These are phyloP conservation scores for Colletotrichum tamarilloi DNA, from an alignment of 2,329 filamentous ascomycete species.

Conservation along the genomic window DNA sequence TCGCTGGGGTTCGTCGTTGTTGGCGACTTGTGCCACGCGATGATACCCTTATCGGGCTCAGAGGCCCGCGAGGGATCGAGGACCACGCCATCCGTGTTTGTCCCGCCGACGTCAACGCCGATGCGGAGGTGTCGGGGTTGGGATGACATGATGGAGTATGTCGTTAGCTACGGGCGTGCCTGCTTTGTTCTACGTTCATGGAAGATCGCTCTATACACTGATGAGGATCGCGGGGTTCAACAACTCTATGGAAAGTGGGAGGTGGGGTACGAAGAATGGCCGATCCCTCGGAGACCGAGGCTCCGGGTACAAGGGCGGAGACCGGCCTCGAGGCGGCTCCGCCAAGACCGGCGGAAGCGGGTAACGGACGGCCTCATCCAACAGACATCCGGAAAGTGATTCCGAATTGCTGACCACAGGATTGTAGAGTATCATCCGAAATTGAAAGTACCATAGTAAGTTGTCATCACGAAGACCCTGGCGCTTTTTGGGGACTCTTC, in stretches of 20 bases:
- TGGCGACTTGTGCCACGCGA: constrained; percentile 61
- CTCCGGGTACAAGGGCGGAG: neutral
- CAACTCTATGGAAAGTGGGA: neutral
- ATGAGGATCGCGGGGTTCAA: neutral
- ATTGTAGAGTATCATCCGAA: neutral
- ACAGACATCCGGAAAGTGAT: neutral
- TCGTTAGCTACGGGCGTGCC: neutral
- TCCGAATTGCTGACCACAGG: neutral
- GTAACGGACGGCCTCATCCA: neutral
- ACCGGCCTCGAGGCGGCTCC: constrained; percentile 12
- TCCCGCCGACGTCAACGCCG: constrained; percentile 60
- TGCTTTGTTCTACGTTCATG: neutral
- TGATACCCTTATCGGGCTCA: constrained; percentile 47
- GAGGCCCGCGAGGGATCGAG: constrained; percentile 53
- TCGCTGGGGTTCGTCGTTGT: constrained; percentile 59
- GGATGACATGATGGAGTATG: neutral
- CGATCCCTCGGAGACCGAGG: constrained; percentile 1
- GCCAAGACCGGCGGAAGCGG: constrained; percentile 10
- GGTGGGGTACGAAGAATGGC: neutral
- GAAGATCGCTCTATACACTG: neutral
- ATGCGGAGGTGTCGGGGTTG: constrained; percentile 42
- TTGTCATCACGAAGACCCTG: neutral
- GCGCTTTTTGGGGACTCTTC: neutral
- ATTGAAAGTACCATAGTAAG: neutral
- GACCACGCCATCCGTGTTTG: constrained; percentile 63